A percentile compares a stretch with the other conserved stretches of the same genome.
phyloP scores from a whole-genome alignment of 78 protist species.

The Ministeria vibrans region DNA sequence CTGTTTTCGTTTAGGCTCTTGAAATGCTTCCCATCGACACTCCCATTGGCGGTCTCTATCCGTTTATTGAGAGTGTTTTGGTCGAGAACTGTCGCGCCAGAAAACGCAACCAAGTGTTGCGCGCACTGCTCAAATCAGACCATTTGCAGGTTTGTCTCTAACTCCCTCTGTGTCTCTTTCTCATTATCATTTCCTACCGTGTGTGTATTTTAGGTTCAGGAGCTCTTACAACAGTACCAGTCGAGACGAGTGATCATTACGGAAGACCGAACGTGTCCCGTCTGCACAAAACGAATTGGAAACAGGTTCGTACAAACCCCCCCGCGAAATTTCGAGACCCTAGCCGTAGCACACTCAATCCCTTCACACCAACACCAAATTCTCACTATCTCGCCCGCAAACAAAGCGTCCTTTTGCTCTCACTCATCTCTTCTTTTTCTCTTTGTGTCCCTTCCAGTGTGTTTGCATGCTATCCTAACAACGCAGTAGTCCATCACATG shows the following conservation, averaged over 20 bases:
- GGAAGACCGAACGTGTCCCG: conserved; percentile 3
- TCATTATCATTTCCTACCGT: background rate
- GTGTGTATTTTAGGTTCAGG: background rate
- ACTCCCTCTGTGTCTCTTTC: background rate
- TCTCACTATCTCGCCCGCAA: no score
- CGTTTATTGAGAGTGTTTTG: background rate
- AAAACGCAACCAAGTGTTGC: background rate
- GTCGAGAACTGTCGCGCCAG: background rate
- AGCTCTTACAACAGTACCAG: background rate
- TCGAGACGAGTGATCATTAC: background rate
- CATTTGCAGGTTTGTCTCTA: background rate
- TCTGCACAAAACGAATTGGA: conserved; percentile 7
- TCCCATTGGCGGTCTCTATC: background rate
- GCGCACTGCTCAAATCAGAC: background rate
- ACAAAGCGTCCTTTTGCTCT: no score
- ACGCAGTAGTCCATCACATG: no score
- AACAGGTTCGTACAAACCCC: no score
- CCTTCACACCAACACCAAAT: no score
- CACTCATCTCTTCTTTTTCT: no score
- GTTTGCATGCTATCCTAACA: no score
- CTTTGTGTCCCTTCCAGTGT: no score
- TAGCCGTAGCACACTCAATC: no score
- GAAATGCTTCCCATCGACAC: background rate
- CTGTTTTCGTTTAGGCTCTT: background rate
- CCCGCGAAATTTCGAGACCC: no score